Percentiles rank a stretch among this genome's conserved stretches.
Evolutionary conservation across 2,329 filamentous ascomycete genomes (phyloP).

Genomic region (Trichoderma koningii): DNA sequence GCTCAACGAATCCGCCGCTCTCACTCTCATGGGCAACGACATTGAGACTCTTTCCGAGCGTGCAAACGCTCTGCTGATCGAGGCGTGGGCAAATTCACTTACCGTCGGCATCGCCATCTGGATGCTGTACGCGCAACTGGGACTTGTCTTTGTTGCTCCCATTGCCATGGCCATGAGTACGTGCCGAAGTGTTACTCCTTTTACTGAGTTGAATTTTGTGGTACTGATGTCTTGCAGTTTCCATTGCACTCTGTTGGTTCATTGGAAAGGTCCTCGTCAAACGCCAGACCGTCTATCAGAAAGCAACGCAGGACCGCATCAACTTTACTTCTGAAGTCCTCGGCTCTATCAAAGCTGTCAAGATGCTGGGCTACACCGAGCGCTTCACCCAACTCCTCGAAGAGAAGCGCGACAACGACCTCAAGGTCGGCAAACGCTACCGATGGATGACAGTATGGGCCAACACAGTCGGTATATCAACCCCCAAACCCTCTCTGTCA

Average conservation of each 20-base stretch:
- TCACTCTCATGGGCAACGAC: constrained; percentile 40
- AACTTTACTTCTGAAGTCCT: constrained; percentile 40
- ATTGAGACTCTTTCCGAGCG: constrained; percentile 37
- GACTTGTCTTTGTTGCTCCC: constrained; percentile 39
- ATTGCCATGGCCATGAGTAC: constrained; percentile 39
- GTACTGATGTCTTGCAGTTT: constrained; percentile 30
- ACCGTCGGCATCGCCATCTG: constrained; percentile 39
- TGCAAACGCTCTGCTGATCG: constrained; percentile 36
- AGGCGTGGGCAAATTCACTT: constrained; percentile 39
- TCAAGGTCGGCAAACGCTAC: constrained; percentile 34
- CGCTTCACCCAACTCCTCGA: constrained; percentile 34
- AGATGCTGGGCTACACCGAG: constrained; percentile 40
- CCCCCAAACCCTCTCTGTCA: no score
- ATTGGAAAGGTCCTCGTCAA: constrained; percentile 35
- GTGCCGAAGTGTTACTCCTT: constrained; percentile 13
- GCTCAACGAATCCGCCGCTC: constrained; percentile 36
- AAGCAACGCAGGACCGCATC: constrained; percentile 40
- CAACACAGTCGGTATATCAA: constrained; percentile 36
- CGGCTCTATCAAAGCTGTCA: constrained; percentile 39
- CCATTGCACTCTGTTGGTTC: constrained; percentile 30
- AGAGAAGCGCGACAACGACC: constrained; percentile 35
- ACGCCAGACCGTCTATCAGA: constrained; percentile 38
- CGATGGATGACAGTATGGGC: constrained; percentile 34
- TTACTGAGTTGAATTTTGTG: fast-evolving
- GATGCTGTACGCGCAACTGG: constrained; percentile 38